Evolutionary conservation across 805 yeast species (phyloP).

Genomic region (Candida vaughaniae): DNA sequence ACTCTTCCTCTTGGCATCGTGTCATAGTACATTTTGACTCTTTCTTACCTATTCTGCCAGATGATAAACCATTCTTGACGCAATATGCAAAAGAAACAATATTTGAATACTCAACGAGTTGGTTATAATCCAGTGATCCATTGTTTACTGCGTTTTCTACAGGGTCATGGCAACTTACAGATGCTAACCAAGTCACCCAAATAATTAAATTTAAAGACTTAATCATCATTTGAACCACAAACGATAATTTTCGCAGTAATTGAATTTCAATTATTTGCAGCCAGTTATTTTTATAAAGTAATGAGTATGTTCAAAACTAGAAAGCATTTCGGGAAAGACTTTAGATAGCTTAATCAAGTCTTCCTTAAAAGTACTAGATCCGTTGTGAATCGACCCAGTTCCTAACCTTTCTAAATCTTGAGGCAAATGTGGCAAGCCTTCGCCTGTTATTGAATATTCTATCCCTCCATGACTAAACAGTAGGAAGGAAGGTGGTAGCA

Average conservation of each 20-base stretch:
- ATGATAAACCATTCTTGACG: conserved; percentile 26
- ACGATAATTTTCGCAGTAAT: too few relatives aligned
- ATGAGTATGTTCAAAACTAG: conserved; percentile 21
- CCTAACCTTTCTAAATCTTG: conserved; percentile 17
- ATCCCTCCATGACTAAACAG: conserved; percentile 48
- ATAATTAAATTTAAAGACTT: too few relatives aligned
- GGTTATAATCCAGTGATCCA: conserved; percentile 14
- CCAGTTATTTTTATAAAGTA: conserved; percentile 32
- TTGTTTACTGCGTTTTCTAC: too few relatives aligned
- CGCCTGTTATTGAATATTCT: conserved; percentile 46
- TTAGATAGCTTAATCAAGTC: not conserved
- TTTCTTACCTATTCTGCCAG: conserved; percentile 23
- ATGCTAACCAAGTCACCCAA: too few relatives aligned
- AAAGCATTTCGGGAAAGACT: conserved; percentile 4
- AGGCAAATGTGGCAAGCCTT: conserved; percentile 35
- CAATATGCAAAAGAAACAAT: conserved; percentile 40
- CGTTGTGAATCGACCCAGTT: not conserved
- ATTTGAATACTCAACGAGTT: conserved; percentile 32
- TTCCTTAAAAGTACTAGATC: not conserved
- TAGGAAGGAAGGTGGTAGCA: conserved; percentile 49
- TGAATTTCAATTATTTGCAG: conserved; percentile 21
- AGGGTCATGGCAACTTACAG: too few relatives aligned
- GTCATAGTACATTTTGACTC: conserved; percentile 22
- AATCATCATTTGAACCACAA: too few relatives aligned
- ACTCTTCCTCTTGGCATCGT: conserved; percentile 22